Evolutionary conservation across 768 basidiomycete species (phyloP).

Genomic region (Leccinum fibrillosum): DNA sequence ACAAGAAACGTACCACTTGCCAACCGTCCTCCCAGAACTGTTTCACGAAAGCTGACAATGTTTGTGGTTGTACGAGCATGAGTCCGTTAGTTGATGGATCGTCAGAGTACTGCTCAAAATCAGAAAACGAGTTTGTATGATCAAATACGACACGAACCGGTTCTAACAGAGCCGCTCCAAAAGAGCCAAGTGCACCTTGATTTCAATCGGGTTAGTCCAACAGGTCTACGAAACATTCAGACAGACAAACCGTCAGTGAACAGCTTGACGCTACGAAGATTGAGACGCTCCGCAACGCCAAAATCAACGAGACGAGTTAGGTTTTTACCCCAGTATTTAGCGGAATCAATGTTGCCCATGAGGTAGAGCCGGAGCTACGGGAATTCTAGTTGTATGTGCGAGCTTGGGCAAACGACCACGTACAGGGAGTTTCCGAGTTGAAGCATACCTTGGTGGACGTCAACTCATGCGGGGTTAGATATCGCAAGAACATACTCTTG

Average conservation of each 20-base stretch:
- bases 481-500: conserved; percentile 43
- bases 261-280: conserved; percentile 67
- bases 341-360: conserved; percentile 53
- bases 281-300: conserved; percentile 51
- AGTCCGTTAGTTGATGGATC: conserved; percentile 69
- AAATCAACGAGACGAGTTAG: conserved; percentile 60
- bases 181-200: conserved; percentile 82
- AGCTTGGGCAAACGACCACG: conserved; percentile 17
- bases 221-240: neutral
- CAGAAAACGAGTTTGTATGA: neutral
- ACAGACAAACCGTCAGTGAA: conserved; percentile 62
- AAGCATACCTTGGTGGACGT: conserved; percentile 54
- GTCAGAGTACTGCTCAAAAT: conserved; percentile 58
- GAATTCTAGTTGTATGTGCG: neutral
- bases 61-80: conserved; percentile 55
- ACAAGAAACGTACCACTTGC: conserved; percentile 66
- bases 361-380: conserved; percentile 55
- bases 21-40: conserved; percentile 71
- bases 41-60: conserved; percentile 51
- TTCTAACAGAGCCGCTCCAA: conserved; percentile 84
- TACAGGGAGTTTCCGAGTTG: conserved; percentile 65
- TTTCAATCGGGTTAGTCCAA: conserved; percentile 4
- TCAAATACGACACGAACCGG: conserved; percentile 36
- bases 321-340: conserved; percentile 63
- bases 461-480: neutral